A percentile compares a stretch with the other conserved stretches of the same genome.
Evolutionary conservation across 768 basidiomycete species (phyloP).

Genomic region (Neoboletus magnificus): DNA sequence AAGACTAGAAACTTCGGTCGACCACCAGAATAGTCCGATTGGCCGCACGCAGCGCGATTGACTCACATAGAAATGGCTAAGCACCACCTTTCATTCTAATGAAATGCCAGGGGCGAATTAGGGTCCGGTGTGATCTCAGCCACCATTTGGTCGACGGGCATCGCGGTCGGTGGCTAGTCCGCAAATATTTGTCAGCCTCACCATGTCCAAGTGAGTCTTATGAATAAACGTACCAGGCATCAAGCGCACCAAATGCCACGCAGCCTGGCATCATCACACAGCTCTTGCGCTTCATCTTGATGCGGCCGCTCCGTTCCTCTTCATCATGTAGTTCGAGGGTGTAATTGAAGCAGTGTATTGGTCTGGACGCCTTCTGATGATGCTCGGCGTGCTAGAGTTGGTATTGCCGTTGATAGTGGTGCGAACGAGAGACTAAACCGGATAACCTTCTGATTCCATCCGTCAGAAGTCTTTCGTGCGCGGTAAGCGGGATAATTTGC

Average conservation of each 20-base stretch:
- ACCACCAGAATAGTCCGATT: constrained; percentile 7
- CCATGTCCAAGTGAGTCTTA: constrained; percentile 1
- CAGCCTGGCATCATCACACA: constrained; percentile 10
- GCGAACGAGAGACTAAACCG: background rate
- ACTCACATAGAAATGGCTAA: constrained; percentile 9
- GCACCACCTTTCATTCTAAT: constrained; percentile 20
- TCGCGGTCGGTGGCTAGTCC: constrained; percentile 11
- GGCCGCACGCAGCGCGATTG: constrained; percentile 9
- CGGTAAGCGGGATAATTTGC: constrained; percentile 4
- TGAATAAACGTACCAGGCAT: constrained; percentile 13
- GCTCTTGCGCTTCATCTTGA: constrained; percentile 10
- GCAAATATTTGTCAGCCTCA: constrained; percentile 23
- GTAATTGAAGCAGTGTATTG: constrained; percentile 8
- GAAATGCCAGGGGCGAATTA: constrained; percentile 16
- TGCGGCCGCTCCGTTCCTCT: constrained; percentile 1
- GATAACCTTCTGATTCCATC: constrained; percentile 16
- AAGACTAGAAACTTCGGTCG: constrained; percentile 10
- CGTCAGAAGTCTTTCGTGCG: constrained; percentile 4
- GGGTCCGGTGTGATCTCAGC: constrained; percentile 19
- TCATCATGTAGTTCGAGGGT: constrained; percentile 2
- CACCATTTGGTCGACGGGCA: constrained; percentile 16
- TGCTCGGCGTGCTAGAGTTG: background rate
- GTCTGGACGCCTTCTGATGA: constrained; percentile 3
- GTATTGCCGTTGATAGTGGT: constrained; percentile 2
- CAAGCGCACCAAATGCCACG: constrained; percentile 17